A percentile compares a stretch with the other conserved stretches of the same genome.
Evolutionary conservation across 768 basidiomycete genomes (phyloP).

Genomic region (Strobilomyces dryophilus): DNA sequence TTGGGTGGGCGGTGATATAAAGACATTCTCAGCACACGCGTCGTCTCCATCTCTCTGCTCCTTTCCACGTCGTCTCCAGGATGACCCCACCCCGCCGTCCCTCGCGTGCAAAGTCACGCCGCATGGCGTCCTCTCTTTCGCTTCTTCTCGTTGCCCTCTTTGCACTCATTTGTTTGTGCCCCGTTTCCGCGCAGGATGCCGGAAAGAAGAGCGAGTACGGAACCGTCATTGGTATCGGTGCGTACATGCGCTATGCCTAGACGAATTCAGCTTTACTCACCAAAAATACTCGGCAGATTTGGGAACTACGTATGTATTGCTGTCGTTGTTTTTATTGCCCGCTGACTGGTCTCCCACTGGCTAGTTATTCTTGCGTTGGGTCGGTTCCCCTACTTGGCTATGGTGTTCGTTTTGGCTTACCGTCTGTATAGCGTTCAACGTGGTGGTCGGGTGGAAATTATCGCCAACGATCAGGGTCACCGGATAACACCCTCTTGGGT

Average conservation of each 20-base stretch:
- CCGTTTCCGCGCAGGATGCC: slow-evolving; percentile 60
- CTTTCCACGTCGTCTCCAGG: slow-evolving; percentile 17
- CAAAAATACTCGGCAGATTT: slow-evolving; percentile 52
- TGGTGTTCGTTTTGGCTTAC: not conserved
- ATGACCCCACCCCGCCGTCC: slow-evolving; percentile 37
- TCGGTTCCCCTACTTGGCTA: slow-evolving; percentile 34
- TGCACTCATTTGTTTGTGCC: slow-evolving; percentile 69
- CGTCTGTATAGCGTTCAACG: slow-evolving; percentile 60
- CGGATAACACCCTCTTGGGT: slow-evolving; percentile 91
- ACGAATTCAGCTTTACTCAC: not conserved
- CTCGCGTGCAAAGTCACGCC: slow-evolving; percentile 56
- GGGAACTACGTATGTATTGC: slow-evolving; percentile 72
- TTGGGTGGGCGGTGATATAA: slow-evolving; percentile 14
- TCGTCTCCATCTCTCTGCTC: slow-evolving; percentile 8
- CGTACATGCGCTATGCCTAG: slow-evolving; percentile 17
- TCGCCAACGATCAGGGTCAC: slow-evolving; percentile 87
- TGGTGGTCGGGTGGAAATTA: slow-evolving; percentile 83
- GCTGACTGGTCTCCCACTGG: slow-evolving; percentile 20
- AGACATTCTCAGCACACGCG: slow-evolving; percentile 5
- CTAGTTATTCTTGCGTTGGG: slow-evolving; percentile 95
- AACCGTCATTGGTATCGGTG: slow-evolving; percentile 90
- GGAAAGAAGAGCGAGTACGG: slow-evolving; percentile 68
- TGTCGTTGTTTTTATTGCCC: not conserved
- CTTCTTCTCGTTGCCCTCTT: slow-evolving; percentile 57
- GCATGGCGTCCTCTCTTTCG: slow-evolving; percentile 54